Conservation (phyloP, 2,329 filamentous ascomycete genomes). For the Fusarium sp. region DNA sequence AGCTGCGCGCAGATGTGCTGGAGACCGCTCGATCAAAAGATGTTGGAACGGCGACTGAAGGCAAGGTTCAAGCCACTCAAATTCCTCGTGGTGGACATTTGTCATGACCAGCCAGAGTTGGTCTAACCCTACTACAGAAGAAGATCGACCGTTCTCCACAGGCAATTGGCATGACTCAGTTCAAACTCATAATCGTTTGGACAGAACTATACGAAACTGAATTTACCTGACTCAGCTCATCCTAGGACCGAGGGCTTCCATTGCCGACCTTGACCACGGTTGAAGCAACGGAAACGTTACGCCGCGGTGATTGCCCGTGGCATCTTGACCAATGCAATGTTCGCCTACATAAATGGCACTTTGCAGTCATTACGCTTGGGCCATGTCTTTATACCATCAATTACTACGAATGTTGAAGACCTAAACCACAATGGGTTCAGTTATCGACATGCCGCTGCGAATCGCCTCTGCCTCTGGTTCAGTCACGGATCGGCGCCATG, state of each 20-base stretch:
- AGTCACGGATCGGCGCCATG: slow-evolving; percentile 39
- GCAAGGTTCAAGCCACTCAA: no score
- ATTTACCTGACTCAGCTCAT: neutral
- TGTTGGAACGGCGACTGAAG: no score
- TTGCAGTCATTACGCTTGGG: neutral
- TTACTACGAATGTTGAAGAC: neutral
- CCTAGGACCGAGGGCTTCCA: neutral
- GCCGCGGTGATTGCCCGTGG: neutral
- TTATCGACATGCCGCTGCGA: neutral
- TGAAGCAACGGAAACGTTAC: neutral
- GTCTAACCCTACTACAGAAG: neutral
- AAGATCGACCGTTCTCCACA: neutral
- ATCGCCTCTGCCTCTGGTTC: neutral
- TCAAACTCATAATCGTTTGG: neutral
- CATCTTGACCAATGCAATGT: neutral
- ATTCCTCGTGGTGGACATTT: neutral
- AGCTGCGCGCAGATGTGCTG: no score
- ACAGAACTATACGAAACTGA: neutral
- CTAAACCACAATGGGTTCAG: neutral
- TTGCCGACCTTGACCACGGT: neutral
- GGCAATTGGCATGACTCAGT: neutral
- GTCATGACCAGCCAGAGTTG: neutral
- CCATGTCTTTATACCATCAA: neutral
- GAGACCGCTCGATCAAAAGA: no score
- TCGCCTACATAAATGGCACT: neutral